Percentiles rank a stretch among this genome's conserved stretches.
phyloP scores from a whole-genome alignment of 768 basidiomycete species.

The Daedalea quercina region DNA sequence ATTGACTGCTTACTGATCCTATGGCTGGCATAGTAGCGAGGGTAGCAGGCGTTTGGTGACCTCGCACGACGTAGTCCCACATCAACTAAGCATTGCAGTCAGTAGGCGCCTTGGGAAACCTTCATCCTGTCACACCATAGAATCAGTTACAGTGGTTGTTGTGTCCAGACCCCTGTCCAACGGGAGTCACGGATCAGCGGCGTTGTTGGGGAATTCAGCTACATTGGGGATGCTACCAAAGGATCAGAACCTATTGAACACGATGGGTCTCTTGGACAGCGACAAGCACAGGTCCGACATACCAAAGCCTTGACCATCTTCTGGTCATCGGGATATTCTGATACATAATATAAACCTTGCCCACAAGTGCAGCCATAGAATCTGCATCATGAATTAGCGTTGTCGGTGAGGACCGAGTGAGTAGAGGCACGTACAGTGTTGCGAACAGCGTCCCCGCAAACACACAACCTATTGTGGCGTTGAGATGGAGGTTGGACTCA shows the following conservation, averaged over 20 bases:
- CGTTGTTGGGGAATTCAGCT: neutral
- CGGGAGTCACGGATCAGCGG: no score
- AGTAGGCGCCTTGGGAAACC: neutral
- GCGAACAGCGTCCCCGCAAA: neutral
- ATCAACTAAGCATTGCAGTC: neutral
- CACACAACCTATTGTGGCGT: neutral
- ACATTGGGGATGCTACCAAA: neutral
- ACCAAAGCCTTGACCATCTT: neutral
- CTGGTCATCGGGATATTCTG: neutral
- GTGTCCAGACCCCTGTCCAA: neutral
- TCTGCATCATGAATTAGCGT: no score
- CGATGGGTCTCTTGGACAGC: no score
- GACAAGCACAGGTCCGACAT: neutral
- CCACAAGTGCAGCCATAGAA: neutral
- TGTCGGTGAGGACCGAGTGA: no score
- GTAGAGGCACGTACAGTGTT: neutral
- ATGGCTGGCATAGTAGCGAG: neutral
- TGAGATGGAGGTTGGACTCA: neutral
- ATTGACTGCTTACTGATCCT: neutral
- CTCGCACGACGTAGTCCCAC: neutral
- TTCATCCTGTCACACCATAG: neutral
- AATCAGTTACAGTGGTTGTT: neutral
- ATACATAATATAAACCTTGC: neutral
- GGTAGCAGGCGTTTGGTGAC: neutral
- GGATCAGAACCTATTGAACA: neutral